These are phyloP conservation scores for Eucalyptus shirleyi DNA, from an alignment of 345 rosid genomes.

Conservation along the genomic window DNA sequence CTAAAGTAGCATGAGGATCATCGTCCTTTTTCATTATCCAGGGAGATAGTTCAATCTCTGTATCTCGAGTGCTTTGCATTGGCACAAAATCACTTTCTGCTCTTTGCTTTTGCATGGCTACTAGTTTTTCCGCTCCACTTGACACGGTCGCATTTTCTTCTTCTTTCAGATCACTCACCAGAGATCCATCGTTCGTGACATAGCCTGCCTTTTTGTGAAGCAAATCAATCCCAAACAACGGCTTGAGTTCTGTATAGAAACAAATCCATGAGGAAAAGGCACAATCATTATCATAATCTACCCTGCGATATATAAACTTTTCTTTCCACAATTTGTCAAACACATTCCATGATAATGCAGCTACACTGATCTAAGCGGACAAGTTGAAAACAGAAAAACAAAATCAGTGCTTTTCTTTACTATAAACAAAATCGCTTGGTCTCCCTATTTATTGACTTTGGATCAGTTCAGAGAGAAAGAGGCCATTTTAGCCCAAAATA, in stretches of 20 bases:
- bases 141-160: background rate
- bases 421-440: background rate
- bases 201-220: background rate
- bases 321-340: background rate
- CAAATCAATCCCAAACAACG: fast-evolving
- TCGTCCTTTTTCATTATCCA: background rate
- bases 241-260: fast-evolving
- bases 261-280: background rate
- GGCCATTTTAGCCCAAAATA: background rate
- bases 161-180: background rate
- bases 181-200: background rate
- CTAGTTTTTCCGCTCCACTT: background rate
- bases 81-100: background rate
- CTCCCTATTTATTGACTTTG: no score
- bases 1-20: background rate
- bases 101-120: background rate
- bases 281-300: background rate
- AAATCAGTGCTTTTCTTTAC: background rate
- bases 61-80: background rate
- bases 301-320: background rate
- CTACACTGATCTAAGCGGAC: background rate
- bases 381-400: background rate
- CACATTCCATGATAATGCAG: background rate
- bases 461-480: background rate
- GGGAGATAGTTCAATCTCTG: background rate